Base-by-base conservation (phyloP, 2,329 filamentous ascomycete genomes). In the Thermomyces lanuginosus region DNA sequence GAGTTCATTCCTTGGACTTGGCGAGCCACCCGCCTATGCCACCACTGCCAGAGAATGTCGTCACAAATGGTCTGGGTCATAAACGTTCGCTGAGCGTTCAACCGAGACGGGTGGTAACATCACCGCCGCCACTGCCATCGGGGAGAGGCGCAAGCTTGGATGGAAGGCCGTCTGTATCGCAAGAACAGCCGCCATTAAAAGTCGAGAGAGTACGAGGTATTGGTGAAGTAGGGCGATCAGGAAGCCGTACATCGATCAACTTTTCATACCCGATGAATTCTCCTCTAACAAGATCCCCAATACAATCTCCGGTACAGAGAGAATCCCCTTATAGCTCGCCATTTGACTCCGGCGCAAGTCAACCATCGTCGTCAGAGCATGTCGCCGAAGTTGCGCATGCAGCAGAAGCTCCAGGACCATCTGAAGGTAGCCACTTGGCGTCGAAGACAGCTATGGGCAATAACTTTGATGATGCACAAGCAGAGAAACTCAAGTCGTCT, bases 21-120 rank as follows among this genome's bases (percentile, higher is more conserved):
- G 48, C 56, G 26, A 57, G 63, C 69, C 27, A 21, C 27, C 81
- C 82, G 16, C 82, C 82, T 1, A 73, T 92, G 2, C 84, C 83
- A 18, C 62, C 65, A 3, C 62, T 92, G 14, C 81, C 80, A 63
- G 20, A 53, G 64, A 28, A 55, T 53, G 35, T 24, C 41, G 5
- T n/a, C n/a, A n/a, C n/a, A n/a, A 31, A 40, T 17, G 37, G 39
- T 13, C 35, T 46, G 7, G 47, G 48, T 35, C 51, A 20, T 29
- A 27, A 52, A 25, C 55, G 63, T 8, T 50, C 65, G 6, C 51
- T 58, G 12, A 73, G 67, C 38, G 40, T 66, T 21, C 66, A 67
- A 21, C 58, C 64, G 5, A 46, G 54, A 2, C 62, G 64, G 31
- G 54, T 58, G 4, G 50, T 44, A 9, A 63, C 61, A 15, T 55